These are phyloP conservation scores for Aspergillus nanangensis DNA, from an alignment of 495 filamentous ascomycete genomes.

Conservation along the genomic window DNA sequence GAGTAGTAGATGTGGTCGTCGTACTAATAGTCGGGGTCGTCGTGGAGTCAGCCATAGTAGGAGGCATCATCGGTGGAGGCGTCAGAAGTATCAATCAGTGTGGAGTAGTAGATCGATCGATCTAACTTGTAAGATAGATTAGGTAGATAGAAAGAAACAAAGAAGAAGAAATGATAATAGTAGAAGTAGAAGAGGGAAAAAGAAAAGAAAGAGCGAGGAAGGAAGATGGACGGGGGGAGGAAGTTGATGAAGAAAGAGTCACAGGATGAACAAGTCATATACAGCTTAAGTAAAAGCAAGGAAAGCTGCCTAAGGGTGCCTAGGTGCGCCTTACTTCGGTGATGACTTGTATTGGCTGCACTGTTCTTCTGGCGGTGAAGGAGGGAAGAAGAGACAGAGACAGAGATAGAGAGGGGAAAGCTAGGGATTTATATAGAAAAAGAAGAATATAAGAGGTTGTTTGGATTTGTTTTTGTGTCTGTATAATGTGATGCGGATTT, in stretches of 20 bases:
- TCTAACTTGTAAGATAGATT: too few species aligned
- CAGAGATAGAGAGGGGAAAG: neutral
- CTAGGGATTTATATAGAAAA: neutral
- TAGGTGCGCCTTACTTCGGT: too few species aligned
- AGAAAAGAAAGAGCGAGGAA: neutral
- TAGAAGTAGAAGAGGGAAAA: neutral
- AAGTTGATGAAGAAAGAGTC: too few species aligned
- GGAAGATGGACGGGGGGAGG: neutral
- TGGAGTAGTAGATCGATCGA: too few species aligned
- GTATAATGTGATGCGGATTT: too few species aligned
- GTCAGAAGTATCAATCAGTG: too few species aligned
- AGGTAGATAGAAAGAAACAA: constrained; percentile 2
- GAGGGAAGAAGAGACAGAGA: constrained; percentile 1
- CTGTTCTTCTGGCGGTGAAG: too few species aligned
- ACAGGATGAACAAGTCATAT: too few species aligned
- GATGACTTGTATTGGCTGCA: too few species aligned
- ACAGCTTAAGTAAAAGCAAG: too few species aligned
- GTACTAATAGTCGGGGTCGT: neutral
- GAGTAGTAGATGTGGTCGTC: constrained; percentile 9
- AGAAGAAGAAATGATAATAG: constrained; percentile 3
- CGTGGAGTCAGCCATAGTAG: constrained; percentile 1
- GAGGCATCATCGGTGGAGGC: neutral
- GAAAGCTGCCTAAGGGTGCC: too few species aligned
- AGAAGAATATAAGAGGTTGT: constrained; percentile 2
- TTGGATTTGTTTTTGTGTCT: too few species aligned